These are phyloP conservation scores for Dendrobium huoshanense DNA, from an alignment of 106 monocot species.

Conservation along the genomic window DNA sequence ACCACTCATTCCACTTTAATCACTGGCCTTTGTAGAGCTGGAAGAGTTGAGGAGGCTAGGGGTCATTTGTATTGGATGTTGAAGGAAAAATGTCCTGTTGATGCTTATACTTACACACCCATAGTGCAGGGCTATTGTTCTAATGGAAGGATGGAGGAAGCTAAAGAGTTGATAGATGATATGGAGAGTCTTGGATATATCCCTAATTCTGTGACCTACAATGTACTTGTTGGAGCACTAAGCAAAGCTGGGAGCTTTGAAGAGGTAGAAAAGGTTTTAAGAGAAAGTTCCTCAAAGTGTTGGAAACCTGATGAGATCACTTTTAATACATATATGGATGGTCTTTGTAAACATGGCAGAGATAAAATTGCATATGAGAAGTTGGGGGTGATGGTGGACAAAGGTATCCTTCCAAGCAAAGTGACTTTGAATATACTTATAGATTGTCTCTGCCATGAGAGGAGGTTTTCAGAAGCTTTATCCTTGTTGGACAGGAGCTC, in stretches of 20 bases:
- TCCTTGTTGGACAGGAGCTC: conserved; percentile 31
- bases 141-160: conserved; percentile 31
- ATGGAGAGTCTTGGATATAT: conserved; percentile 40
- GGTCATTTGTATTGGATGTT: conserved; percentile 40
- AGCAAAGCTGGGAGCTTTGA: conserved; percentile 28
- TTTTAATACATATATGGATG: conserved; percentile 55
- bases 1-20: conserved; percentile 52
- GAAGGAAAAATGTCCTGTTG: conserved; percentile 24
- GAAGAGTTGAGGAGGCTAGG: conserved; percentile 35
- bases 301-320: conserved; percentile 51
- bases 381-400: conserved; percentile 26
- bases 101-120: conserved; percentile 38
- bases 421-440: conserved; percentile 53
- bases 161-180: conserved; percentile 23
- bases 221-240: conserved; percentile 42
- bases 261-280: conserved; percentile 38
- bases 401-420: conserved; percentile 28
- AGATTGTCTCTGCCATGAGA: conserved; percentile 39
- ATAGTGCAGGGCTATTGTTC: conserved; percentile 41
- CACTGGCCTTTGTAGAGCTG: conserved; percentile 29
- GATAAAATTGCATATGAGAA: conserved; percentile 19
- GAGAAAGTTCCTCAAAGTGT: conserved; percentile 23
- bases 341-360: conserved; percentile 39
- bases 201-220: conserved; percentile 40
- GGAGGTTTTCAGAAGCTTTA: conserved; percentile 23